These are phyloP conservation scores for Melastoma malabathricum DNA, from an alignment of 345 rosid species.

Conservation along the genomic window DNA sequence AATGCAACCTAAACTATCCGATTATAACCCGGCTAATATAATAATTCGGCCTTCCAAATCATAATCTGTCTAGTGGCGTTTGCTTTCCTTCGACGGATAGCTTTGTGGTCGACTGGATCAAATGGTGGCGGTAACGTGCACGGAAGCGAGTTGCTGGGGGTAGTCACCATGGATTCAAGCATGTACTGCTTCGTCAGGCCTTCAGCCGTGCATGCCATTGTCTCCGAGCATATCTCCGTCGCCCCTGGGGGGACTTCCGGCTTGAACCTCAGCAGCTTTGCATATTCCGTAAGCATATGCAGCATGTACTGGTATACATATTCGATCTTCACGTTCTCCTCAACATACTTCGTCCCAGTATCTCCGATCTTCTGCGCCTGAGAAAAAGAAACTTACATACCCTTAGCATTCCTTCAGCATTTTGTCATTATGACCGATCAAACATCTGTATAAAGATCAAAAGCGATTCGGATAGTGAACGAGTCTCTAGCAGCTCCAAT, in stretches of 20 bases:
- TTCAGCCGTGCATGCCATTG: constrained; percentile 21
- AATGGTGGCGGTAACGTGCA: constrained; percentile 36
- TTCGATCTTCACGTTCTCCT: constrained; percentile 25
- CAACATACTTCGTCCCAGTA: constrained; percentile 16
- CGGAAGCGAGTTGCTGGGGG: constrained; percentile 18
- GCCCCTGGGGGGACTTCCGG: constrained; percentile 26
- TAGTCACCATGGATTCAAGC: constrained; percentile 25
- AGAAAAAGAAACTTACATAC: background rate
- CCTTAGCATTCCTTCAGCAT: too few relatives aligned
- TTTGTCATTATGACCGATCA: too few relatives aligned
- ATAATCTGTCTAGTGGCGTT: too few relatives aligned
- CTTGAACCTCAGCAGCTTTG: constrained; percentile 26
- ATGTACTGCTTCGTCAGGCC: constrained; percentile 17
- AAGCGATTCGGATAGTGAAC: too few relatives aligned
- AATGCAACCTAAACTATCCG: too few relatives aligned
- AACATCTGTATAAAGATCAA: too few relatives aligned
- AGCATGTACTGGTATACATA: constrained; percentile 42
- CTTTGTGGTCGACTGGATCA: constrained; percentile 9
- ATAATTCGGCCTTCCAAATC: too few relatives aligned
- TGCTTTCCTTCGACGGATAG: too few relatives aligned
- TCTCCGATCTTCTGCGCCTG: constrained; percentile 27
- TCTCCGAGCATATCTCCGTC: constrained; percentile 28
- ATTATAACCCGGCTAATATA: too few relatives aligned
- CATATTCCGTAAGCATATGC: constrained; percentile 22
- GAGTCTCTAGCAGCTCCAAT: too few relatives aligned